Base-by-base conservation (phyloP, 169 alveolate genomes). In the Eimeria praecox region DNA sequence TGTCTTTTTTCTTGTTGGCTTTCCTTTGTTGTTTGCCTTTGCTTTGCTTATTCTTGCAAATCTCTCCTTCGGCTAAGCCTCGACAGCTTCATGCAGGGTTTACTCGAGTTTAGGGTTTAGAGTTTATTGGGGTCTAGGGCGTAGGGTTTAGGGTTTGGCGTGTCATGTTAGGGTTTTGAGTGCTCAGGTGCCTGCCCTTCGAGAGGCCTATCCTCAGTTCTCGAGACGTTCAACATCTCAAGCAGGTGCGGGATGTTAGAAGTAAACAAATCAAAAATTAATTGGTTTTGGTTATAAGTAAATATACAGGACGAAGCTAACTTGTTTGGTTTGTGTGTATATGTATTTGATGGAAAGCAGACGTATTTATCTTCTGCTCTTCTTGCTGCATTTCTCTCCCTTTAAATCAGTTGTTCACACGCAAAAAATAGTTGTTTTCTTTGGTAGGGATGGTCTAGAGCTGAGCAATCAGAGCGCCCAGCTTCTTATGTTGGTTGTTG, bases 191-290 rank as follows among this genome's bases (percentile, higher is more conserved):
- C 95, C 88, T 18, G 86, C 95, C 38, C 52, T 92, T 27, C 91
- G 95, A 10, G 95, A 92, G 86, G 95, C 95, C 46, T 92, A 54
- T 52, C 95, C 95, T 14, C 95, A 92, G 86, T 92, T 92, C 75
- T 86, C 95, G n/a, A 49, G 95, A 22, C 91, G 91, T 27, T 83
- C 91, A 54, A 83, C 91, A 16, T 83, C 91, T 14, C 91, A 83
- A 54, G 91, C 91, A 54, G 91, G 91, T 83, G 54, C 38, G 91
- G n/a, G n/a, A n/a, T n/a, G n/a, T n/a, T n/a, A n/a, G n/a, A n/a
- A n/a, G n/a, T n/a, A n/a, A n/a, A n/a, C n/a, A n/a, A n/a, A n/a
- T n/a, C n/a, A n/a, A n/a, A n/a, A n/a, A n/a, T n/a, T n/a, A n/a
- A n/a, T n/a, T n/a, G n/a, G n/a, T n/a, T n/a, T n/a, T n/a, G n/a